phyloP scores from a whole-genome alignment of 83 land plant species.

The Diphasiastrum complanatum region DNA sequence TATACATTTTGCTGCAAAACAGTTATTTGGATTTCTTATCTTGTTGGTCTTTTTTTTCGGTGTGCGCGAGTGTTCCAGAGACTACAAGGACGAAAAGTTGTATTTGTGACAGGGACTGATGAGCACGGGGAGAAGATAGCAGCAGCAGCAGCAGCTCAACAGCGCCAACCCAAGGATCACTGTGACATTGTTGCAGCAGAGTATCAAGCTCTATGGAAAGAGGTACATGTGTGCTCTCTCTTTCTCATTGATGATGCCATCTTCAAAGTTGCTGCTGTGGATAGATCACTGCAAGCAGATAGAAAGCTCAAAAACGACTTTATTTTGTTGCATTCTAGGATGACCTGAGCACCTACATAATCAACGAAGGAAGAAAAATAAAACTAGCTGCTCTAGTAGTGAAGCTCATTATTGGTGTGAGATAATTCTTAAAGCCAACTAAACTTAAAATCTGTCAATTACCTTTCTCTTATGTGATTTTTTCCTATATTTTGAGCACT shows the following conservation, averaged over 20 bases:
- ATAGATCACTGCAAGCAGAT: no score
- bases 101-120: conserved; percentile 94
- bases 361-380: no score
- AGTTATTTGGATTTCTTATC: not conserved
- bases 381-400: no score
- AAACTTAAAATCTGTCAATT: no score
- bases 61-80: conserved; percentile 48
- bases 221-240: conserved; percentile 35
- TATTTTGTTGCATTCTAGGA: no score
- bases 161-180: conserved; percentile 73
- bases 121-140: conserved; percentile 99
- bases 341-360: no score
- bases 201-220: conserved; percentile 78
- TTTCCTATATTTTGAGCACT: no score
- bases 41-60: not conserved
- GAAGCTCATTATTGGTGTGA: no score
- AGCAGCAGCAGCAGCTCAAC: conserved; percentile 61
- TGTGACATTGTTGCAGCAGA: conserved; percentile 75
- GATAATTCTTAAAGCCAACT: no score
- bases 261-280: no score
- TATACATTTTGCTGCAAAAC: not conserved
- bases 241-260: not conserved
- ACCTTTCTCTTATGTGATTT: no score
- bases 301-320: no score
- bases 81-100: conserved; percentile 71